A percentile compares a stretch with the other conserved stretches of the same genome.
Evolutionary conservation across 768 basidiomycete species (phyloP).

Genomic region (Lepiota venenata): DNA sequence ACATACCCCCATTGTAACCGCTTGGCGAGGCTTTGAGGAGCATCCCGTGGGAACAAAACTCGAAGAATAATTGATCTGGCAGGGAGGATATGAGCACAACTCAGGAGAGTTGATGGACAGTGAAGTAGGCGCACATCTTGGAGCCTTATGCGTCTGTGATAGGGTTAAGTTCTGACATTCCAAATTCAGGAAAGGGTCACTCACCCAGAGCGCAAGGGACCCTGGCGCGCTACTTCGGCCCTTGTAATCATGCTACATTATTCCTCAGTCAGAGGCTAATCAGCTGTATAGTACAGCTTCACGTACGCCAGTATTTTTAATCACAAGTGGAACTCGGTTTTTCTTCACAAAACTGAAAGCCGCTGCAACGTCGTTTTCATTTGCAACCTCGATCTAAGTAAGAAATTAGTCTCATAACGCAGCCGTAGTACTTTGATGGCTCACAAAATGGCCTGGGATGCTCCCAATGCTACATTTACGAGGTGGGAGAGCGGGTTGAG

Average conservation of each 20-base stretch:
- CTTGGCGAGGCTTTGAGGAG: constrained; percentile 15
- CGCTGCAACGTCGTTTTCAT: constrained; percentile 35
- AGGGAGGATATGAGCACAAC: constrained; percentile 8
- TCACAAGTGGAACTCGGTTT: constrained; percentile 37
- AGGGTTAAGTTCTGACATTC: not conserved
- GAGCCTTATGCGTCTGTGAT: constrained; percentile 36
- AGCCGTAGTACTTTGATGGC: constrained; percentile 6
- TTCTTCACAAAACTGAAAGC: constrained; percentile 41
- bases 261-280: not conserved
- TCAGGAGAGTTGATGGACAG: not conserved
- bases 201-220: constrained; percentile 44
- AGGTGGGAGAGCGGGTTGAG: constrained; percentile 20
- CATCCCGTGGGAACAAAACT: constrained; percentile 36
- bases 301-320: constrained; percentile 52
- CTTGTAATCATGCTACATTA: constrained; percentile 42
- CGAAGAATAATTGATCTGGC: constrained; percentile 31
- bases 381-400: constrained; percentile 36
- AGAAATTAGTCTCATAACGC: constrained; percentile 9
- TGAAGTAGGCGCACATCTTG: constrained; percentile 25
- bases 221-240: constrained; percentile 43
- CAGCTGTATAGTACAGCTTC: too few relatives aligned
- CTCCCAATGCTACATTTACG: constrained; percentile 33
- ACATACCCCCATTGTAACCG: constrained; percentile 36
- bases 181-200: not conserved
- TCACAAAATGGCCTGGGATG: constrained; percentile 33